phyloP scores from a whole-genome alignment of 331 rosid species.

The Quercus tomentella region DNA sequence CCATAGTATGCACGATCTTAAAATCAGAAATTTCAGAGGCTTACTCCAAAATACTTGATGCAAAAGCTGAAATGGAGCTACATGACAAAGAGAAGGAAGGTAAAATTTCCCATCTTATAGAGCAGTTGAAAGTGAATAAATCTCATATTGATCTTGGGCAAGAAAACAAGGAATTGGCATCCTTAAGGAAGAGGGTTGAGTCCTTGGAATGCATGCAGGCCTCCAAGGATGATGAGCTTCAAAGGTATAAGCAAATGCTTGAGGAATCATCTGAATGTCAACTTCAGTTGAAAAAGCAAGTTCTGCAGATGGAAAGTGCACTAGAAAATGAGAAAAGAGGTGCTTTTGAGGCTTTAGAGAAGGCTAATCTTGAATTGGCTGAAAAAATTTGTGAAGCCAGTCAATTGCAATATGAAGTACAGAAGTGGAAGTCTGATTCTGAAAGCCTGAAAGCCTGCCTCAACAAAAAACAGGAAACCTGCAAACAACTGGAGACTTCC shows the following conservation, averaged over 20 bases:
- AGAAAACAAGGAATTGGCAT: slow-evolving; percentile 3
- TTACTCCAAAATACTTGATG: slow-evolving; percentile 23
- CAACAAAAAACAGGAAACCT: slow-evolving; percentile 37
- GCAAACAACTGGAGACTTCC: slow-evolving; percentile 39
- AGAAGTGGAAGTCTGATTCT: slow-evolving; percentile 35
- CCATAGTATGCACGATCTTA: slow-evolving; percentile 30
- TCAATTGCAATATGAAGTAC: slow-evolving; percentile 32
- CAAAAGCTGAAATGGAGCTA: slow-evolving; percentile 24
- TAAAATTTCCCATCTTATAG: slow-evolving; percentile 10
- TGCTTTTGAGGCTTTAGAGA: slow-evolving; percentile 32
- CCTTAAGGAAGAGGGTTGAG: slow-evolving; percentile 19
- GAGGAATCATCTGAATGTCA: slow-evolving; percentile 43
- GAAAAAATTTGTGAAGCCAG: slow-evolving; percentile 32
- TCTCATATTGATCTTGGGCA: slow-evolving; percentile 13
- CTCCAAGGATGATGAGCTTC: slow-evolving; percentile 43
- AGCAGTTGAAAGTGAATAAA: slow-evolving; percentile 24
- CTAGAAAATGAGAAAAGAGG: slow-evolving; percentile 28
- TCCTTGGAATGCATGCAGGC: slow-evolving; percentile 19
- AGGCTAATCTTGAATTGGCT: slow-evolving; percentile 35
- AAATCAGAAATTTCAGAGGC: slow-evolving; percentile 55
- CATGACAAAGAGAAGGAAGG: slow-evolving; percentile 26
- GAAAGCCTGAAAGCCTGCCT: slow-evolving; percentile 24
- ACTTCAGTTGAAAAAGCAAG: slow-evolving; percentile 30
- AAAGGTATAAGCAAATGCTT: slow-evolving; percentile 28
- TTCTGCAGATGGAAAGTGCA: slow-evolving; percentile 37